phyloP scores from a whole-genome alignment of 2,329 filamentous ascomycete genomes.

The Aurifilum marmelostoma region DNA sequence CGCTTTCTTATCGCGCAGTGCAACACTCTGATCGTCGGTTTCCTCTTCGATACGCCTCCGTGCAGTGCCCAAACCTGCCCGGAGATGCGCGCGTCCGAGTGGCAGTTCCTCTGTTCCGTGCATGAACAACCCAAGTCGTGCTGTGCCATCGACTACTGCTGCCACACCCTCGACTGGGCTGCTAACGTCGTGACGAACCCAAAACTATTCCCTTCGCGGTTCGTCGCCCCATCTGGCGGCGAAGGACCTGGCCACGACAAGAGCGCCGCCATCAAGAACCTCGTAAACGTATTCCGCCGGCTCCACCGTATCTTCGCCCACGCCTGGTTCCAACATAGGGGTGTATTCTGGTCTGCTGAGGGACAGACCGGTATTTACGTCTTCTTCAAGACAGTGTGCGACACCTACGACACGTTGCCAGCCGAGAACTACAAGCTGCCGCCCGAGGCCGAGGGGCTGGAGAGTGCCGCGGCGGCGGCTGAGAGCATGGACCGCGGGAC shows the following conservation, averaged over 20 bases:
- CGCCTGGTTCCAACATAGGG: conserved; percentile 96
- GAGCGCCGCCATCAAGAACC: conserved; percentile 72
- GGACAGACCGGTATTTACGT: conserved; percentile 89
- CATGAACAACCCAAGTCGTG: conserved; percentile 96
- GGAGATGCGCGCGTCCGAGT: conserved; percentile 98
- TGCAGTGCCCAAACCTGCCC: conserved; percentile 90
- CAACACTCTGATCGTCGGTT: conserved; percentile 88
- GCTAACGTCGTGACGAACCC: conserved; percentile 91
- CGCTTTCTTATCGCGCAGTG: conserved; percentile 94
- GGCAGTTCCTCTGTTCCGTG: conserved; percentile 98
- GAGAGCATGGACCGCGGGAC: conserved; percentile 26
- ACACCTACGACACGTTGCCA: conserved; percentile 85
- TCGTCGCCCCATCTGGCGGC: conserved; percentile 58
- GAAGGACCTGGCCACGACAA: conserved; percentile 66
- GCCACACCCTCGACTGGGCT: conserved; percentile 97
- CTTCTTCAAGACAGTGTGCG: conserved; percentile 96
- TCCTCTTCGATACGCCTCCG: conserved; percentile 87
- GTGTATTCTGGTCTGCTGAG: conserved; percentile 94
- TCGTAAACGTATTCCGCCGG: conserved; percentile 92
- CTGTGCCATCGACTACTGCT: conserved; percentile 98
- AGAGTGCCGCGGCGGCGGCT: conserved; percentile 40
- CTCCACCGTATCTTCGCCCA: conserved; percentile 97
- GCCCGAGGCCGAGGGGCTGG: conserved; percentile 85
- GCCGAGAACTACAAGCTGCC: conserved; percentile 96
- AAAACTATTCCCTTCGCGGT: conserved; percentile 90